phyloP scores from a whole-genome alignment of 306 rosid genomes.

The Dalbergia cultrata region DNA sequence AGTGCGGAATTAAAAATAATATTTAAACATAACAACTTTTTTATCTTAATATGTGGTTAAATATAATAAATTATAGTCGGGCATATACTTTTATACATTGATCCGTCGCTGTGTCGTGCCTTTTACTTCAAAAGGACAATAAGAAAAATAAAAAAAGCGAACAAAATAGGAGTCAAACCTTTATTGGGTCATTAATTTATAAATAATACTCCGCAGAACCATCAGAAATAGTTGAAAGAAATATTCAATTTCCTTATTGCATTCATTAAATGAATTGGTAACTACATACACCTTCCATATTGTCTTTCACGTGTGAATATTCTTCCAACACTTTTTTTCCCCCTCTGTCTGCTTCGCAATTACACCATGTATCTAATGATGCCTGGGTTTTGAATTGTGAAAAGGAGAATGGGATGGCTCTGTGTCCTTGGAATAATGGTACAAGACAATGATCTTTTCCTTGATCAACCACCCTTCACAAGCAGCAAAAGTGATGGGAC shows the following conservation, averaged over 20 bases:
- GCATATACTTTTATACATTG: too few relatives aligned
- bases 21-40: too few relatives aligned
- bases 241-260: constrained; percentile 20
- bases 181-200: constrained; percentile 15
- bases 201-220: constrained; percentile 33
- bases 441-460: constrained; percentile 22
- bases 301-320: constrained; percentile 57
- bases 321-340: constrained; percentile 5
- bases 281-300: constrained; percentile 37
- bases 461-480: constrained; percentile 43
- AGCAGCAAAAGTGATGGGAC: constrained; percentile 38
- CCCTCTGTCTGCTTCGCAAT: constrained; percentile 42
- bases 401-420: constrained; percentile 41
- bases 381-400: constrained; percentile 40
- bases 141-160: constrained; percentile 9
- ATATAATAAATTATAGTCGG: too few relatives aligned
- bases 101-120: constrained; percentile 1
- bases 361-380: constrained; percentile 45
- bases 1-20: too few relatives aligned
- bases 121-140: constrained; percentile 33
- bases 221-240: constrained; percentile 36
- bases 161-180: constrained; percentile 34
- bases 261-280: constrained; percentile 38
- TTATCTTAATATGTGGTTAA: too few relatives aligned
- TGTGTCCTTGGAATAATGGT: constrained; percentile 32